Conservation (phyloP, 1,284 basidiomycete genomes). For the Ustilago crameri region DNA sequence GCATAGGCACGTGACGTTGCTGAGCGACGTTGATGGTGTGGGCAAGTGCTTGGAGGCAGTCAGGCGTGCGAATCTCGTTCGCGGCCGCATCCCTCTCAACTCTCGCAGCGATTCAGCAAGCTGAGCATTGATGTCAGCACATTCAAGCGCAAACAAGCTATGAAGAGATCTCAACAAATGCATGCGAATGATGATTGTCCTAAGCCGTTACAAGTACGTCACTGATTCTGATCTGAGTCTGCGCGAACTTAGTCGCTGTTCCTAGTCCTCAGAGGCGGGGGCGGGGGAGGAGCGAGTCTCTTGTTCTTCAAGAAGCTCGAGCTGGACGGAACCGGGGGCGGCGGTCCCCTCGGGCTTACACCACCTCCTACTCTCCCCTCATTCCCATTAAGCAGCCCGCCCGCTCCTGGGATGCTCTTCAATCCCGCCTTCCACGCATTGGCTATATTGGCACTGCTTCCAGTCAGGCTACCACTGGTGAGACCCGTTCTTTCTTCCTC, state of each 20-base stretch:
- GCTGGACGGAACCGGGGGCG: conserved; percentile 41
- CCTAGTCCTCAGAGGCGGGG: conserved; percentile 24
- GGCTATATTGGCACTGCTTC: not conserved
- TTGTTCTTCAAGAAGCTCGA: conserved; percentile 28
- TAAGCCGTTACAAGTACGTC: not conserved
- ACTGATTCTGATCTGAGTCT: not conserved
- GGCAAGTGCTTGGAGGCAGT: conserved; percentile 42
- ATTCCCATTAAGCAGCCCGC: conserved; percentile 5
- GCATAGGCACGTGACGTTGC: conserved; percentile 60
- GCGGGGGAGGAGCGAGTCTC: conserved; percentile 30
- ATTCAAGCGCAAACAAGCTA: not conserved
- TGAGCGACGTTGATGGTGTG: conserved; percentile 55
- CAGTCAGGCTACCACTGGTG: conserved; percentile 6
- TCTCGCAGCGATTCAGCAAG: not conserved
- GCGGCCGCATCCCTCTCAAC: conserved; percentile 4
- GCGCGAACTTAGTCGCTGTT: conserved; percentile 25
- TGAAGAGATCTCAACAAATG: not conserved
- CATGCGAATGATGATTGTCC: not conserved
- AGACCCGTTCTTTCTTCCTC: conserved; percentile 26
- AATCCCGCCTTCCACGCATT: conserved; percentile 3
- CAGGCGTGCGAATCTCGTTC: conserved; percentile 26
- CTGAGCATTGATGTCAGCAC: not conserved
- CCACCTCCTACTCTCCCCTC: not conserved
- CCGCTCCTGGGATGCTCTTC: conserved; percentile 2
- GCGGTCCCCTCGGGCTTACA: conserved; percentile 15